phyloP scores from a whole-genome alignment of 306 rosid genomes.

The Dalbergia oliveri region DNA sequence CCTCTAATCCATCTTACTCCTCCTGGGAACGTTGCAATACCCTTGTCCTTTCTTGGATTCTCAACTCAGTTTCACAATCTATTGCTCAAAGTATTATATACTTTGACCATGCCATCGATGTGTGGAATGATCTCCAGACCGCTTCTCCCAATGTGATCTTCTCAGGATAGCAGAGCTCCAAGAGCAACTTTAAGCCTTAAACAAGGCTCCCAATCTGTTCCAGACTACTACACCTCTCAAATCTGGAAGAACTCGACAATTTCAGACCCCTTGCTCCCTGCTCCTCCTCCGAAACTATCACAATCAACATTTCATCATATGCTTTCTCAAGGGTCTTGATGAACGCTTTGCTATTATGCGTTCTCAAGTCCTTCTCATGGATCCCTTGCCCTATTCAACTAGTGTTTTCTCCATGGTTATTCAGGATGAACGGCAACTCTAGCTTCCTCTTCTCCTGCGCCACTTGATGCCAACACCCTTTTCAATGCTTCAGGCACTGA shows the following conservation, averaged over 20 bases:
- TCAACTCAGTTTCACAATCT: background rate
- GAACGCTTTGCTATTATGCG: background rate
- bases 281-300: background rate
- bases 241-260: background rate
- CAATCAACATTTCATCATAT: background rate
- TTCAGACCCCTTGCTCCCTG: background rate
- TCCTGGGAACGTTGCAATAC: background rate
- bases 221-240: background rate
- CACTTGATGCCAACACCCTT: no score
- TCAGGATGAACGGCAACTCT: background rate
- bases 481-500: no score
- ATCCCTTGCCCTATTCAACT: background rate
- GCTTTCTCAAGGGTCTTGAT: background rate
- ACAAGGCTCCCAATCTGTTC: background rate
- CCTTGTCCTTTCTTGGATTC: background rate
- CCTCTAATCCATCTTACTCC: background rate
- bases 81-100: no score
- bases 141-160: background rate
- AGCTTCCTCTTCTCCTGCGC: no score
- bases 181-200: background rate
- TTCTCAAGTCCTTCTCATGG: background rate
- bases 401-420: background rate
- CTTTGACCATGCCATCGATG: background rate
- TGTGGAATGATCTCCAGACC: background rate
- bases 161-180: background rate